Conservation (phyloP, 441 rosid genomes). For the Sinapis alba region DNA sequence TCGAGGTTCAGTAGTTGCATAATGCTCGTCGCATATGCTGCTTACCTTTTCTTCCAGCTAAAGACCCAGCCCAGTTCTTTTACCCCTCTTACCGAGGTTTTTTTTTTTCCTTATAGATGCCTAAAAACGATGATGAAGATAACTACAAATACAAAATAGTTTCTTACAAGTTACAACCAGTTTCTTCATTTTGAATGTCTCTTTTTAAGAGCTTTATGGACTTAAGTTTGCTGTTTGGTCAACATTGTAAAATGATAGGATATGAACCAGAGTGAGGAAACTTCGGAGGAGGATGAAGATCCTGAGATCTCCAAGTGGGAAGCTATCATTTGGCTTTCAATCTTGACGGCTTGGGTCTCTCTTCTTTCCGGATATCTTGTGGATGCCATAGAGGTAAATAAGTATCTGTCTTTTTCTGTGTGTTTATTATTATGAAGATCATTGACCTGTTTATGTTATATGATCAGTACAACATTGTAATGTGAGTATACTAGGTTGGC, state of each 20-base stretch:
- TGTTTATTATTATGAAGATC: neutral
- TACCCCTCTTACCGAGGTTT: slow-evolving; percentile 62
- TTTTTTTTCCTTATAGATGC: neutral
- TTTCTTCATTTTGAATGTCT: neutral
- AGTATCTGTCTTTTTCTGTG: neutral
- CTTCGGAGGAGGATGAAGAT: slow-evolving; percentile 51
- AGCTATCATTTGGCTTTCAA: slow-evolving; percentile 65
- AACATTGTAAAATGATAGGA: slow-evolving; percentile 45
- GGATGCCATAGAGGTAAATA: slow-evolving; percentile 66
- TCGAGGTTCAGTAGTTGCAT: slow-evolving; percentile 86
- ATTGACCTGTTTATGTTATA: neutral
- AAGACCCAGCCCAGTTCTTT: slow-evolving; percentile 55
- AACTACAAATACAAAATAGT: neutral
- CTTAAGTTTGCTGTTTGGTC: neutral
- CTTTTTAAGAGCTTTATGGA: neutral
- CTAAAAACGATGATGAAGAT: neutral
- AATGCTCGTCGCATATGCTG: slow-evolving; percentile 79
- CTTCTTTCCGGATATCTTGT: slow-evolving; percentile 75
- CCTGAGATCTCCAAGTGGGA: slow-evolving; percentile 83
- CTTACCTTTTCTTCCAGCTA: slow-evolving; percentile 70
- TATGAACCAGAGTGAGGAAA: slow-evolving; percentile 46
- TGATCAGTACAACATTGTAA: neutral
- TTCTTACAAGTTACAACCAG: slow-evolving; percentile 10
- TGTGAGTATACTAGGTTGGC: neutral
- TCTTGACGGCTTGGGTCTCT: slow-evolving; percentile 76